Evolutionary conservation across 2,329 filamentous ascomycete species (phyloP), one percentile per base, ranked within the genome.

Genomic region (Sporothrix schenckii): DNA sequence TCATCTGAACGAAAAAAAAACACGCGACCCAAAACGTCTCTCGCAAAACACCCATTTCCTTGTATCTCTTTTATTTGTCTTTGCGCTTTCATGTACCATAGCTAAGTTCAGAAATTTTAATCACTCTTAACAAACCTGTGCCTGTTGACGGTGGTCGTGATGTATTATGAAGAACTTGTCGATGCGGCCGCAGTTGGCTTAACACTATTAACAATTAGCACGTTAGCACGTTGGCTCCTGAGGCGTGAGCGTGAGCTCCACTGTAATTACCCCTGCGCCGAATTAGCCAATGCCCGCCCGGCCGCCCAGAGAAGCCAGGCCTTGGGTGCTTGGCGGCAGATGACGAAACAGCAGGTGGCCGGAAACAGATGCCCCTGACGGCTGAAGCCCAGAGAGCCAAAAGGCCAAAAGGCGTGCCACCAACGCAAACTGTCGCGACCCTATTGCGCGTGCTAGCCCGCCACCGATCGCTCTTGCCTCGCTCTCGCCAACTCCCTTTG

Each of bases 81-180:
- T 16, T 44, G 41, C 56, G 34, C 34, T 30, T 54, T 65, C 63
- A 71, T 70, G 70, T 73, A 73, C 53, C 72, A 73, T 72, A 72
- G 69, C 69, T 70, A 66, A 69, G 54, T 61, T 69, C 66, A 41
- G 54, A 52, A 54, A 56, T 56, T 60, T 60, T 69, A 69, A 69
- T 69, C n/a, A 69, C 27, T 61, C 41, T 34, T 16, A 3, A 34
- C 34, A 5, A 34, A 34, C 34, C 5, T 34, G 34, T 34, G 4
- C 34, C 34, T 34, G 30, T 34, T 24, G 30, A 34, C 2, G 30
- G 30, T 24, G 4, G 7, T 34, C 34, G 7, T 34, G 34, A 34
- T 6, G 6, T 34, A 6, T 9, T 5, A 4, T 30, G 27, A 30
- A 30, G 7, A 5, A 34, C 24, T 24, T 24, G 24, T 41, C 39